A percentile compares a stretch with the other conserved stretches of the same genome.
These are phyloP conservation scores for Hippophae gyantsensis DNA, from an alignment of 306 rosid species.

Conservation along the genomic window DNA sequence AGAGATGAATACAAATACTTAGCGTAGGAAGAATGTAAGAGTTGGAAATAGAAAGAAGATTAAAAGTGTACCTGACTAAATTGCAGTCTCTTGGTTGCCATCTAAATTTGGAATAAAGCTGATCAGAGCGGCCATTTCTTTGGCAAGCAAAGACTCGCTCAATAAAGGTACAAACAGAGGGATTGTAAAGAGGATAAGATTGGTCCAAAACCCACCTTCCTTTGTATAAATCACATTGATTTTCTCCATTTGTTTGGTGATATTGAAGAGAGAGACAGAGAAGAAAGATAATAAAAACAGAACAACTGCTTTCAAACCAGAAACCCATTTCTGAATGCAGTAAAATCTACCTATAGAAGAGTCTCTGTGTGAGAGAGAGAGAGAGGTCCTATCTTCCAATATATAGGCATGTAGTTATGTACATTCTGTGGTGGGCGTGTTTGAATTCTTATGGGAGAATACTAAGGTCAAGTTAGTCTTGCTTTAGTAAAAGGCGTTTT, in stretches of 20 bases:
- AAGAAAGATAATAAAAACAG: not conserved
- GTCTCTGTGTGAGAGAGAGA: too few relatives aligned
- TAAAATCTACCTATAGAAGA: not conserved
- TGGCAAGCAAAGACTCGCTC: slow-evolving; percentile 67
- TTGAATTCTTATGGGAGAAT: too few relatives aligned
- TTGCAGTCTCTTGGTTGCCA: slow-evolving; percentile 75
- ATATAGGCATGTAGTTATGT: too few relatives aligned
- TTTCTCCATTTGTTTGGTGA: not conserved
- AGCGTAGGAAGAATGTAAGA: not conserved
- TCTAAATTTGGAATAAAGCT: slow-evolving; percentile 44
- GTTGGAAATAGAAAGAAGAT: not conserved
- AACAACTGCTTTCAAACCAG: slow-evolving; percentile 1
- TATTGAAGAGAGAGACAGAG: not conserved
- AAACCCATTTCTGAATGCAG: slow-evolving; percentile 14
- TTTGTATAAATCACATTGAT: slow-evolving; percentile 43
- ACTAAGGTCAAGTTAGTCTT: too few relatives aligned
- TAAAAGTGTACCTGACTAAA: slow-evolving; percentile 35
- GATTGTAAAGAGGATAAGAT: slow-evolving; percentile 49
- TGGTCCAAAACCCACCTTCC: slow-evolving; percentile 65
- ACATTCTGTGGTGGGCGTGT: too few relatives aligned
- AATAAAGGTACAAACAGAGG: slow-evolving; percentile 54
- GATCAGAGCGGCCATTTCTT: slow-evolving; percentile 71
- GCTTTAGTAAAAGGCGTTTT: too few relatives aligned
- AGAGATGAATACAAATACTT: too few relatives aligned
- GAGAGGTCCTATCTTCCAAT: too few relatives aligned